Conservation (phyloP, 148 eudicot species). For the Spergularia marina region DNA sequence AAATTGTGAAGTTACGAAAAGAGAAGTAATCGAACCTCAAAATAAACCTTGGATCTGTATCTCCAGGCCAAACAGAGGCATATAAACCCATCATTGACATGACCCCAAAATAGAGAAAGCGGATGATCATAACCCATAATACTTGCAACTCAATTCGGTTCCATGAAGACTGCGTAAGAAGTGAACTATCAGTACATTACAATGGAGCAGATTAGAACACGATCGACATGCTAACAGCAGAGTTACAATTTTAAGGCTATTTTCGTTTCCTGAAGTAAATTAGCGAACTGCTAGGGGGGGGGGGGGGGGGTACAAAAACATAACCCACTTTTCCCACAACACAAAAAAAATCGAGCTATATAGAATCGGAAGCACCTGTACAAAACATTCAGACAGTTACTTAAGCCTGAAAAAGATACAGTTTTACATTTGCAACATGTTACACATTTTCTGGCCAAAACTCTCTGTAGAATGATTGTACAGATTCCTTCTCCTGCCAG, state of each 20-base stretch:
- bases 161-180: too few relatives aligned
- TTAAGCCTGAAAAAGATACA: not conserved
- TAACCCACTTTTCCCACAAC: not conserved
- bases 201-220: too few relatives aligned
- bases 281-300: not conserved
- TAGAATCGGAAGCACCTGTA: conserved; percentile 1
- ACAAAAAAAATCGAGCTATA: not conserved
- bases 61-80: too few relatives aligned
- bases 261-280: not conserved
- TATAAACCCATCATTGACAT: too few relatives aligned
- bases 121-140: too few relatives aligned
- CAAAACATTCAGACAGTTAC: not conserved
- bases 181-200: too few relatives aligned
- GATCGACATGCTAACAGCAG: too few relatives aligned
- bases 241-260: not conserved
- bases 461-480: conserved; percentile 74
- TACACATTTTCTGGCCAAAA: conserved; percentile 97
- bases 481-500: conserved; percentile 75
- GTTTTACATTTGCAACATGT: conserved; percentile 5
- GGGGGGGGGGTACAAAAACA: not conserved
- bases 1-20: too few relatives aligned
- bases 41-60: too few relatives aligned
- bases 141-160: too few relatives aligned
- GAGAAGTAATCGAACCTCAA: too few relatives aligned
- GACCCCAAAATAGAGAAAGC: too few relatives aligned